Percentiles rank a stretch among this genome's conserved stretches.
Evolutionary conservation across 352 stramenopile genomes (phyloP).

Genomic region (Globisporangium sylvaticum): DNA sequence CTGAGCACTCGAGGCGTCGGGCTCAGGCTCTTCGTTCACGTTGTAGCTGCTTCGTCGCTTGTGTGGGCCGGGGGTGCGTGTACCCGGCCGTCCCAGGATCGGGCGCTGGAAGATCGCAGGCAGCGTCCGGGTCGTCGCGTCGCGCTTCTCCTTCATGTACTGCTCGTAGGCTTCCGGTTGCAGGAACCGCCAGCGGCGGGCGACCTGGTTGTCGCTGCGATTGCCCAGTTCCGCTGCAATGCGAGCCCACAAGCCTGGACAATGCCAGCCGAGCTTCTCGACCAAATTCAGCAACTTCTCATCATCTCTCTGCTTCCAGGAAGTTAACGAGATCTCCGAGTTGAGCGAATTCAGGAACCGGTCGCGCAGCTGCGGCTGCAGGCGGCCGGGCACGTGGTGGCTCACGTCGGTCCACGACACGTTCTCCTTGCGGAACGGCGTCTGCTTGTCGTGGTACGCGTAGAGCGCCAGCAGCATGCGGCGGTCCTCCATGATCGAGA

Average conservation of each 20-base stretch:
- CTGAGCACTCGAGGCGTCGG: background rate
- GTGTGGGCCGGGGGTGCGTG: conserved; percentile 16
- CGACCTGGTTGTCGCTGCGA: conserved; percentile 47
- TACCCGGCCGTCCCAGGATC: conserved; percentile 23
- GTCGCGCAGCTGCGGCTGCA: conserved; percentile 51
- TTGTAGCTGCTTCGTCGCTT: conserved; percentile 38
- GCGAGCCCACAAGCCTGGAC: conserved; percentile 34
- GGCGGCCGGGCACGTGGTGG: conserved; percentile 54
- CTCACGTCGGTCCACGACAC: conserved; percentile 63
- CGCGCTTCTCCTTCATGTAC: conserved; percentile 23
- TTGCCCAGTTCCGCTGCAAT: conserved; percentile 41
- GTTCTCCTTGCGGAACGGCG: conserved; percentile 40
- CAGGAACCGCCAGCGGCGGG: conserved; percentile 37
- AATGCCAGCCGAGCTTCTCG: conserved; percentile 33
- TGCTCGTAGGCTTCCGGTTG: conserved; percentile 33
- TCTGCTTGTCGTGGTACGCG: conserved; percentile 38
- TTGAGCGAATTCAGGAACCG: conserved; percentile 70
- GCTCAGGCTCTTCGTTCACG: conserved; percentile 12
- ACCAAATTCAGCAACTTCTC: conserved; percentile 32
- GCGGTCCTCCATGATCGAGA: conserved; percentile 67
- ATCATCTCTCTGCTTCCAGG: conserved; percentile 58
- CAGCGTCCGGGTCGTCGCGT: conserved; percentile 15
- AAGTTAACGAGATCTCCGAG: conserved; percentile 52
- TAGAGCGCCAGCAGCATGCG: conserved; percentile 57
- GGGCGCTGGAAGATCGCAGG: conserved; percentile 48